phyloP scores from a whole-genome alignment of 2,329 filamentous ascomycete genomes.

The Botrytis byssoidea region DNA sequence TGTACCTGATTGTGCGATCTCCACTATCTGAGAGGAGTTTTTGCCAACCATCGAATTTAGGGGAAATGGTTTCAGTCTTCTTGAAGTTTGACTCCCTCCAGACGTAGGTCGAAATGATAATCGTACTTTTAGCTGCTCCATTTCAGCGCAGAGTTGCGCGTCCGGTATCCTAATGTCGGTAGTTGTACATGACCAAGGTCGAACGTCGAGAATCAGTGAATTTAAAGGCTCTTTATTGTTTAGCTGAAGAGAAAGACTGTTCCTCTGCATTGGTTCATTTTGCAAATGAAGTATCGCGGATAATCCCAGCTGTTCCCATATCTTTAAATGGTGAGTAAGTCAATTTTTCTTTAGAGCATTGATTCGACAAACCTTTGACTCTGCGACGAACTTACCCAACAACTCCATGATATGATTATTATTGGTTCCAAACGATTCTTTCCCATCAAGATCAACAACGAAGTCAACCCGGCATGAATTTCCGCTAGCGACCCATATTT shows the following conservation, averaged over 20 bases:
- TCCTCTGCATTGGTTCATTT: background rate
- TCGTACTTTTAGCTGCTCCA: slow-evolving; percentile 30
- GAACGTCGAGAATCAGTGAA: background rate
- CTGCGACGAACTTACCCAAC: slow-evolving; percentile 27
- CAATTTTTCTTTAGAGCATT: background rate
- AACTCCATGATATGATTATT: slow-evolving; percentile 21
- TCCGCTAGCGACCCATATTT: slow-evolving; percentile 32
- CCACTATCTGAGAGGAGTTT: background rate
- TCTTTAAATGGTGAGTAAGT: slow-evolving; percentile 26
- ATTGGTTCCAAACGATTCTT: background rate
- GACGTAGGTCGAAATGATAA: slow-evolving; percentile 25
- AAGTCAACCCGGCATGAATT: slow-evolving; percentile 28
- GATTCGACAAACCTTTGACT: slow-evolving; percentile 28
- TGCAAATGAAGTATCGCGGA: slow-evolving; percentile 24
- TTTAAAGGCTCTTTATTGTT: slow-evolving; percentile 22
- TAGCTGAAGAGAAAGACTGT: slow-evolving; percentile 28
- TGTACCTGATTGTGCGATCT: background rate
- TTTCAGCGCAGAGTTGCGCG: slow-evolving; percentile 23
- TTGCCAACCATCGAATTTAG: background rate
- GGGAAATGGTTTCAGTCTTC: background rate
- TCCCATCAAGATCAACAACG: slow-evolving; percentile 27
- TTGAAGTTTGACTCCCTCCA: background rate
- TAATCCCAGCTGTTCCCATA: slow-evolving; percentile 34
- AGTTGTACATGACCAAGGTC: slow-evolving; percentile 10
- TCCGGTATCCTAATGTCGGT: slow-evolving; percentile 28